Evolutionary conservation across 352 stramenopile genomes (phyloP), one percentile per base, ranked within the genome.

Genomic region (Phytophthora fragariae): DNA sequence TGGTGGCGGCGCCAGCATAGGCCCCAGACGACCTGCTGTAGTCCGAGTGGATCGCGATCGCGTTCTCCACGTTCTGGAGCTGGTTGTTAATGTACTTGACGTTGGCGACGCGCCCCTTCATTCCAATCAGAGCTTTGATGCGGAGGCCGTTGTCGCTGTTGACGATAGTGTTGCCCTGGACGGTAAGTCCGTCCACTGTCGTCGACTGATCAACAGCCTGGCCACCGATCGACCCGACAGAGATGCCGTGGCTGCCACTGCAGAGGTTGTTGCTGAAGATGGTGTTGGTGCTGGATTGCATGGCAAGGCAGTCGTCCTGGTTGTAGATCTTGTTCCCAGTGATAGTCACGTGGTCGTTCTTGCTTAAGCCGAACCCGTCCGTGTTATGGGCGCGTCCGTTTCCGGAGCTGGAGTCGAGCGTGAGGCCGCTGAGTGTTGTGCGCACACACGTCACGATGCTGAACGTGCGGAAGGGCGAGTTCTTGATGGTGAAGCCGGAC

Each of bases 161-260:
- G 12, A 74, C 41, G 65, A 84, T 84, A 2, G 58, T 73, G 65
- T 81, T 81, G 27, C 58, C 54, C 15, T 61, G 21, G 2, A 84
- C 74, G 3, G 65, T 77, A 0, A 84, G 66, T 27, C 24, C 24
- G 24, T 27, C 24, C 24, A 27, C 24, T 27, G 24, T 27, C 24
- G 24, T 27, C 24, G 24, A 27, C 24, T 27, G 24, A 27, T 27
- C 24, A 27, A 27, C 24, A 0, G 24, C 66, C 69, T 8, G 52
- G 61, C 75, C 75, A 46, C 67, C 75, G 24, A 82, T 21, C n/a
- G 75, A 81, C 3, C 75, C 75, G 29, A 82, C 65, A 3, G 75
- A 81, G 33, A 81, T 68, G 27, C 75, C 70, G 37, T 71, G 57
- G 14, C 70, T 29, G 31, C 58, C 62, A 29, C 44, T 64, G 49